A percentile compares a stretch with the other conserved stretches of the same genome.
Conservation (phyloP, 2,329 filamentous ascomycete species). For the Verticillium klebahnii region DNA sequence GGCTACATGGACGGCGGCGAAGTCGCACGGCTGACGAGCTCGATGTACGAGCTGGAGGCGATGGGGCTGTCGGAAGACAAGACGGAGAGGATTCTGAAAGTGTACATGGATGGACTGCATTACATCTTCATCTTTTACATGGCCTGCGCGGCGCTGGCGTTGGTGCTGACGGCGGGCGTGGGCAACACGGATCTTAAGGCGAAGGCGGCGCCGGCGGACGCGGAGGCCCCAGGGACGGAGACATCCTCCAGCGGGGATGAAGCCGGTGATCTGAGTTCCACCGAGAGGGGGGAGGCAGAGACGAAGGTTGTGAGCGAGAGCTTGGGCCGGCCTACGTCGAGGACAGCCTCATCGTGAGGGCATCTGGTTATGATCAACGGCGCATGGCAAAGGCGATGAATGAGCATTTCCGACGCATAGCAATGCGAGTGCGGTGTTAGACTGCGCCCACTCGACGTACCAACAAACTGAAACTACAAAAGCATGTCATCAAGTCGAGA, state of each 20-base stretch:
- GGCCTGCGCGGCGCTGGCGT: conserved; percentile 11
- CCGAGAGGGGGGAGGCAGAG: not conserved
- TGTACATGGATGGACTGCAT: conserved; percentile 23
- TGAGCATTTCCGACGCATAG: not conserved
- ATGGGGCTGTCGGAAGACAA: conserved; percentile 12
- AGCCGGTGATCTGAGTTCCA: not conserved
- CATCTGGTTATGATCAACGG: not conserved
- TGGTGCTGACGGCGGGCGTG: conserved; percentile 13
- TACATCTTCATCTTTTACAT: conserved; percentile 21
- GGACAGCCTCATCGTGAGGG: not conserved
- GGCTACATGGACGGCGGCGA: not conserved
- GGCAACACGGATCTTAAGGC: conserved; percentile 17
- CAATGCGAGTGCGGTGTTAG: not conserved
- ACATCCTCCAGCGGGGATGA: not conserved
- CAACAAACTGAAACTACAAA: too few relatives aligned
- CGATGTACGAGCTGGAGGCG: conserved; percentile 15
- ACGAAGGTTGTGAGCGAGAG: not conserved
- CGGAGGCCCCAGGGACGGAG: not conserved
- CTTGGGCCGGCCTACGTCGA: not conserved
- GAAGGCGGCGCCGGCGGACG: not conserved
- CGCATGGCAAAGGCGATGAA: not conserved
- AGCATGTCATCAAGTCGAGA: too few relatives aligned
- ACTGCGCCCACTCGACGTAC: too few relatives aligned
- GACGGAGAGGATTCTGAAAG: conserved; percentile 15
- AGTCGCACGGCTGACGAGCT: conserved; percentile 18